Evolutionary conservation across 352 stramenopile genomes (phyloP), one percentile per base, ranked within the genome.

Genomic region (Elongisporangium anandrum): DNA sequence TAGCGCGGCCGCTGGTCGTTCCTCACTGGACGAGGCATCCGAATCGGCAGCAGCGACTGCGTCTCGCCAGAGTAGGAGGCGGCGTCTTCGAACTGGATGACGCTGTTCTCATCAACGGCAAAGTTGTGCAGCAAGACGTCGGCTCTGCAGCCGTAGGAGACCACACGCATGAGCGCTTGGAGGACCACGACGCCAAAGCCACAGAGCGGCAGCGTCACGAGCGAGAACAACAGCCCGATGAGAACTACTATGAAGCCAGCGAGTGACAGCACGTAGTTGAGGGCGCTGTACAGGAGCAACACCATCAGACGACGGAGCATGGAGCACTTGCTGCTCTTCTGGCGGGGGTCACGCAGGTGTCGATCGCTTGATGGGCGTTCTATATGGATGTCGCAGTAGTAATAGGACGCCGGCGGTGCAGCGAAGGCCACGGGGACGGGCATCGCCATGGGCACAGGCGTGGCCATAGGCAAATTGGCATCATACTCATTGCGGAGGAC

Each of bases 101-200:
- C 63, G 50, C 64, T 68, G 20, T 56, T 65, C 34, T 66, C 57
- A 16, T 60, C 62, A n/a, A 72, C 65, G 20, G 88, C 49, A 0
- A 72, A 56, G 61, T 88, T 91, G 69, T 88, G 77, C 38, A 89
- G 59, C 17, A 70, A 57, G 0, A 62, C 75, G 47, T 89, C 81
- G 0, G 65, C 54, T 52, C 63, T 68, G 50, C 69, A 75, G 45
- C 81, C 55, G 48, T 69, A 73, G 52, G 75, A 84, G 20, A 75
- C 68, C 0, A 65, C 19, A 10, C 60, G 69, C 26, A 90, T 48
- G 22, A 88, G 52, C n/a, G 59, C 26, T 16, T 75, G 66, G 49
- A 84, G 81, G 45, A 88, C 62, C 10, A 81, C 56, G 49, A 88
- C 50, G 23, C 77, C 75, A n/a, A 75, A 74, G 52, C 77, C 74